phyloP scores from a whole-genome alignment of 2,329 filamentous ascomycete species.

The Alternaria angustiovoidea region DNA sequence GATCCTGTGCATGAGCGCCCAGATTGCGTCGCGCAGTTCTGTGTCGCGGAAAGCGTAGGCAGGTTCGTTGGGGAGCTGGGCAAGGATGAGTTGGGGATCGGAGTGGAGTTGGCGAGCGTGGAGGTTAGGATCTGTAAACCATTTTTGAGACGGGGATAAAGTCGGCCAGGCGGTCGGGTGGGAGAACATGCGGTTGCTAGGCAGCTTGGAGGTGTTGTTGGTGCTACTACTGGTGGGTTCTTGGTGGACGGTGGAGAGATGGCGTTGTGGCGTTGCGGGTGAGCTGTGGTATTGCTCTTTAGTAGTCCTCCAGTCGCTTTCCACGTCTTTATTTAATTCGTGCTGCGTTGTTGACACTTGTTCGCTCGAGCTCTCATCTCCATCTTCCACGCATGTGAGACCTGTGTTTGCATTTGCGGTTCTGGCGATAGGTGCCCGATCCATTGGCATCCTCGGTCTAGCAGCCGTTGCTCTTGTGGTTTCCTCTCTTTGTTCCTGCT shows the following conservation, averaged over 20 bases:
- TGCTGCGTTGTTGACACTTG: too few species aligned
- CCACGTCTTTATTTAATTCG: not conserved
- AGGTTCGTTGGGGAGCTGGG: conserved; percentile 20
- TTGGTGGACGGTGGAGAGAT: too few species aligned
- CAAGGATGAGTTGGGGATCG: not conserved
- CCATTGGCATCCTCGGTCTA: not conserved
- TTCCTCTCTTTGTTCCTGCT: not conserved
- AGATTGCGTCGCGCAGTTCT: conserved; percentile 37
- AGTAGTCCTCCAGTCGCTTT: not conserved
- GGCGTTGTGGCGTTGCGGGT: not conserved
- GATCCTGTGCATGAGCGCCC: conserved; percentile 28
- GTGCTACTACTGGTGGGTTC: too few species aligned
- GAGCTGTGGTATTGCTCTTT: not conserved
- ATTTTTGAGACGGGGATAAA: accelerated
- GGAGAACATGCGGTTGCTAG: accelerated
- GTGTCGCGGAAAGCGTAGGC: conserved; percentile 33
- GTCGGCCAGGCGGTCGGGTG: not conserved
- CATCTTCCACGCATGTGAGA: too few species aligned
- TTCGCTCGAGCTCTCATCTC: too few species aligned
- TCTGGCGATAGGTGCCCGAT: too few species aligned
- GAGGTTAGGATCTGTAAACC: not conserved
- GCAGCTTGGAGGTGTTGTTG: not conserved
- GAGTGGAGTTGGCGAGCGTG: not conserved
- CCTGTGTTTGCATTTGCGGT: too few species aligned
- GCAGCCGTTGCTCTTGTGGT: too few species aligned